These are phyloP conservation scores for Scenedesmus sp. DNA, from an alignment of 163 green algal species.

Conservation along the genomic window DNA sequence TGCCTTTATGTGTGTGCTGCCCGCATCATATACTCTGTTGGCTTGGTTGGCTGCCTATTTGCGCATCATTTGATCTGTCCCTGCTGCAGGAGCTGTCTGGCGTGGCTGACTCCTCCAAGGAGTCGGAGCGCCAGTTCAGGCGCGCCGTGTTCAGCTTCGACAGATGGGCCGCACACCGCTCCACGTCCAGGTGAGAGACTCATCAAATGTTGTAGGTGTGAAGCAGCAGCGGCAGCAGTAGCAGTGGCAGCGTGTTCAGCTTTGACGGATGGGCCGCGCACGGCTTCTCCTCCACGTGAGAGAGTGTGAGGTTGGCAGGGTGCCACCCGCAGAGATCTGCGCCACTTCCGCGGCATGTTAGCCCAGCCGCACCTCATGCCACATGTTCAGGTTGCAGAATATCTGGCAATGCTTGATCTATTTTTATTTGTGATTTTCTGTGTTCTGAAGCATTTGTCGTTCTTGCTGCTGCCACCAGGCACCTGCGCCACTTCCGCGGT, in stretches of 20 bases:
- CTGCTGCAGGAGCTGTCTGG: neutral
- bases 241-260: conserved; percentile 42
- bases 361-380: too few relatives aligned
- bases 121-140: conserved; percentile 45
- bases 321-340: too few relatives aligned
- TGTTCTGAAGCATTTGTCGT: too few relatives aligned
- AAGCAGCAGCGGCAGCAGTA: neutral
- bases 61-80: neutral
- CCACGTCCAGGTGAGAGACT: conserved; percentile 5
- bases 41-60: neutral
- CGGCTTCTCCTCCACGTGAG: conserved; percentile 2
- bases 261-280: conserved; percentile 50
- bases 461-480: neutral
- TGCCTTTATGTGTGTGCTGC: neutral
- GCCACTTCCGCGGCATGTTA: neutral
- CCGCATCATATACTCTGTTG: neutral
- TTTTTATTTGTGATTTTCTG: too few relatives aligned
- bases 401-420: too few relatives aligned
- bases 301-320: too few relatives aligned
- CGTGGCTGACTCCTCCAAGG: conserved; percentile 16
- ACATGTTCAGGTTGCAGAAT: too few relatives aligned
- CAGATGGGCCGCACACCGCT: conserved; percentile 44
- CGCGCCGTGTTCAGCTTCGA: conserved; percentile 54
- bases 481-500: neutral
- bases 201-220: too few relatives aligned